Evolutionary conservation across 2,329 filamentous ascomycete genomes (phyloP).

Genomic region (Colletotrichum gigasporum): DNA sequence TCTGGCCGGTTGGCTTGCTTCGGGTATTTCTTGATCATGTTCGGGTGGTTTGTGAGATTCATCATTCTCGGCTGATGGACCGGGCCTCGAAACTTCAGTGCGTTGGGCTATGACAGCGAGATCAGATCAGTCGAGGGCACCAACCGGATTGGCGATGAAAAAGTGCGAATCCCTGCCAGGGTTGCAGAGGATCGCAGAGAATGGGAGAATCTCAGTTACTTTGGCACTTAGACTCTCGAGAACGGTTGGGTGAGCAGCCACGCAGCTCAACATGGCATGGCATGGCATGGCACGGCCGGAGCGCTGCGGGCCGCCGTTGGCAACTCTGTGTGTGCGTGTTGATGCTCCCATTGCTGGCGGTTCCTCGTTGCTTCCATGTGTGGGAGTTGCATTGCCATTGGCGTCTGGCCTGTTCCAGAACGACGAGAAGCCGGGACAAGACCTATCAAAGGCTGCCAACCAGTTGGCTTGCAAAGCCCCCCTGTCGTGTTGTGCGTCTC

Average conservation of each 20-base stretch:
- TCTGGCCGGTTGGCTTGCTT: neutral
- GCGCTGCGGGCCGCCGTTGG: neutral
- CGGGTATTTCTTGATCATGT: too few species aligned
- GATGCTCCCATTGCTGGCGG: neutral
- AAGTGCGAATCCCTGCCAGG: neutral
- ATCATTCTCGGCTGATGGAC: conserved; percentile 22
- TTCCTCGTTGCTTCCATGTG: conserved; percentile 6
- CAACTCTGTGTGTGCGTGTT: neutral
- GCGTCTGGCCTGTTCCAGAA: conserved; percentile 27
- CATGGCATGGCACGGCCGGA: neutral
- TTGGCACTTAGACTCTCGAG: neutral
- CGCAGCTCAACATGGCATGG: too few species aligned
- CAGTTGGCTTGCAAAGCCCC: neutral
- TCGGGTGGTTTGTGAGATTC: neutral
- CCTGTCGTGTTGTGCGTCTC: conserved; percentile 2
- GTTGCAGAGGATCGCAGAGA: conserved; percentile 3
- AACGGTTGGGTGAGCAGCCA: too few species aligned
- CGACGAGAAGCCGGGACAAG: neutral
- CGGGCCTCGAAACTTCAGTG: neutral
- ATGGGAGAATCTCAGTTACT: neutral
- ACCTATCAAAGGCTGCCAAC: conserved; percentile 10
- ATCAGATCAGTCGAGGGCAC: conserved; percentile 13
- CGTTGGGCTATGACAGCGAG: neutral
- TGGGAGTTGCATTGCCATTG: conserved; percentile 2
- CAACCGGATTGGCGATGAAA: neutral